Conservation (phyloP, 768 basidiomycete species). For the Tricholoma saponaceum region DNA sequence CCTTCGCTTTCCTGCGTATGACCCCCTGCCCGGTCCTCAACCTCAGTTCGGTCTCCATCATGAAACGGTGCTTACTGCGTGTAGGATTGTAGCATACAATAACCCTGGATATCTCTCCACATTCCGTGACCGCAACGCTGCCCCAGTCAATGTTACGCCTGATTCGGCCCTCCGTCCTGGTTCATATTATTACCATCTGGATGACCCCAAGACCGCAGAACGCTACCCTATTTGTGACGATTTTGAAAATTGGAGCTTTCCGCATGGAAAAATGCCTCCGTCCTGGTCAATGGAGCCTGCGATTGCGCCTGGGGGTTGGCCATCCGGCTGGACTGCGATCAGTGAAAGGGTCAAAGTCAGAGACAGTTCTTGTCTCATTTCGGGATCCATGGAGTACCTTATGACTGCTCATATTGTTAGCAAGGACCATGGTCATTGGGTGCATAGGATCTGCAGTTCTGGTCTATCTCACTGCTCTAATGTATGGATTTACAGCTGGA, state of each 20-base stretch:
- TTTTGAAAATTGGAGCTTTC: not conserved
- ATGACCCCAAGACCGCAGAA: not conserved
- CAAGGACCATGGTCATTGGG: slow-evolving; percentile 3
- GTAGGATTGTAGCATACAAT: not conserved
- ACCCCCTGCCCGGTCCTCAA: not conserved
- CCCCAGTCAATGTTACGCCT: not conserved
- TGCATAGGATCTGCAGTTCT: not conserved
- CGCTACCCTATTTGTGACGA: not conserved
- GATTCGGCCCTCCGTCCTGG: not conserved
- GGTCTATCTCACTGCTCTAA: not conserved
- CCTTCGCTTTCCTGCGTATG: not conserved
- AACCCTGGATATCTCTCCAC: not conserved
- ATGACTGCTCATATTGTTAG: slow-evolving; percentile 8
- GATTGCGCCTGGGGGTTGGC: not conserved
- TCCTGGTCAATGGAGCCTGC: not conserved
- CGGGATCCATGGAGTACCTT: not conserved
- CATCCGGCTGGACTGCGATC: not conserved
- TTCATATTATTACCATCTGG: not conserved
- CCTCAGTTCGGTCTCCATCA: not conserved
- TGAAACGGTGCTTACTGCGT: not conserved
- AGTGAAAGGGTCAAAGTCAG: not conserved
- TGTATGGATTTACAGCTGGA: slow-evolving; percentile 5
- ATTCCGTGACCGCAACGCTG: not conserved
- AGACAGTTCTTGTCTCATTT: not conserved
- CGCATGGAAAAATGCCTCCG: not conserved